Conservation (phyloP, 2,329 filamentous ascomycete genomes). For the Fusarium phyllophilum region DNA sequence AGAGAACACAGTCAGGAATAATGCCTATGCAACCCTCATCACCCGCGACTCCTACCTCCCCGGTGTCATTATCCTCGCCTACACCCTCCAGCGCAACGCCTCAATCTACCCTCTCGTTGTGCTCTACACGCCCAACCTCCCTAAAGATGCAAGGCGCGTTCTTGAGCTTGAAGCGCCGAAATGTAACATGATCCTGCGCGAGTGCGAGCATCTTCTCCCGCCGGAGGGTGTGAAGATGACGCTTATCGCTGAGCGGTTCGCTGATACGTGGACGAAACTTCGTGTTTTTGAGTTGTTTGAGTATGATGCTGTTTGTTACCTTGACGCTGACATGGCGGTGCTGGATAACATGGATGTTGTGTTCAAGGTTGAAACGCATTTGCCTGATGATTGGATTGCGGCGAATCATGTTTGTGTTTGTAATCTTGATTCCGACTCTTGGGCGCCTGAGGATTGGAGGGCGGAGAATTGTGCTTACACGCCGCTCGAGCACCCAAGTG, state of each 20-base stretch:
- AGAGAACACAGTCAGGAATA: not conserved
- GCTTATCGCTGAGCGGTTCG: conserved; percentile 35
- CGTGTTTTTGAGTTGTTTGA: conserved; percentile 31
- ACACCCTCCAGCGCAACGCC: conserved; percentile 26
- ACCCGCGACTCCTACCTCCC: conserved; percentile 37
- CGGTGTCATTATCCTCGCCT: conserved; percentile 35
- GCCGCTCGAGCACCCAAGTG: conserved; percentile 22
- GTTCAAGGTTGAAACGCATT: conserved; percentile 13
- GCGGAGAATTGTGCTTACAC: conserved; percentile 37
- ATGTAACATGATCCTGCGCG: conserved; percentile 19
- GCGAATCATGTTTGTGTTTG: conserved; percentile 40
- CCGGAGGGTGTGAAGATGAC: conserved; percentile 27
- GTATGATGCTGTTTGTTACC: conserved; percentile 37
- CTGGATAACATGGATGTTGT: conserved; percentile 35
- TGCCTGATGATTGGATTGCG: conserved; percentile 34
- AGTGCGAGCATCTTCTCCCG: conserved; percentile 28
- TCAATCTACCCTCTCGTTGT: conserved; percentile 29
- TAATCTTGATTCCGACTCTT: conserved; percentile 34
- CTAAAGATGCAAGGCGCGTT: conserved; percentile 5
- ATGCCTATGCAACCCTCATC: conserved; percentile 40
- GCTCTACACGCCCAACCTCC: conserved; percentile 29
- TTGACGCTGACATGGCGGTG: conserved; percentile 38
- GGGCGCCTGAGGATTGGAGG: conserved; percentile 36
- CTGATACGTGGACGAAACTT: conserved; percentile 36
- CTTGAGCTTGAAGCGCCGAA: conserved; percentile 28